phyloP scores from a whole-genome alignment of 192 early-diverging fungal species.

The Umbelopsis sp. region DNA sequence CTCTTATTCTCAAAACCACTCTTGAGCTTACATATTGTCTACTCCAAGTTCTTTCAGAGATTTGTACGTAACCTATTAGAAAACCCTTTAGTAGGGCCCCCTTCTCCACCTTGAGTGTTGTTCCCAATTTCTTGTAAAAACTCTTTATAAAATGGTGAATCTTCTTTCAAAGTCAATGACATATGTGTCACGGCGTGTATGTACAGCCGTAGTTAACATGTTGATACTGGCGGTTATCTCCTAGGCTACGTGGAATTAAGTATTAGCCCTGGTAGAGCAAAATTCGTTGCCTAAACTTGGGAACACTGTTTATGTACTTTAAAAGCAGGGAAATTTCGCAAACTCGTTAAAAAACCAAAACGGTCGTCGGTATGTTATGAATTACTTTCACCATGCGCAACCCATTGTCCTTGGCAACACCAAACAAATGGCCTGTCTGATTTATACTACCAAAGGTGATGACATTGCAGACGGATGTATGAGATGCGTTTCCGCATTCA shows the following conservation, averaged over 20 bases:
- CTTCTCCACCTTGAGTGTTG: neutral
- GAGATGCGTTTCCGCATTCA: neutral
- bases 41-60: conserved; percentile 5
- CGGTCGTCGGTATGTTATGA: too few species aligned
- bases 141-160: conserved; percentile 8
- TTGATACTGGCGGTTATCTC: too few species aligned
- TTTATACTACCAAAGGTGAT: conserved; percentile 10
- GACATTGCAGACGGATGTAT: conserved; percentile 2
- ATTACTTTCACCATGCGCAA: too few species aligned
- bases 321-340: too few species aligned
- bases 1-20: too few species aligned
- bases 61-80: conserved; percentile 18
- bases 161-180: neutral
- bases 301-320: too few species aligned
- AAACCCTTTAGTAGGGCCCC: neutral
- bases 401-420: neutral
- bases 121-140: conserved; percentile 6
- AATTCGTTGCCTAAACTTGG: too few species aligned
- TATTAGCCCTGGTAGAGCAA: too few species aligned
- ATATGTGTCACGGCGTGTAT: neutral
- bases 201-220: too few species aligned
- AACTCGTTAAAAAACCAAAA: too few species aligned
- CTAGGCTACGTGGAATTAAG: too few species aligned
- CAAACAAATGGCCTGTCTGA: conserved; percentile 17
- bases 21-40: neutral